A percentile compares a stretch with the other conserved stretches of the same genome.
phyloP scores from a whole-genome alignment of 2,329 filamentous ascomycete species.

The Fusarium proliferatum region DNA sequence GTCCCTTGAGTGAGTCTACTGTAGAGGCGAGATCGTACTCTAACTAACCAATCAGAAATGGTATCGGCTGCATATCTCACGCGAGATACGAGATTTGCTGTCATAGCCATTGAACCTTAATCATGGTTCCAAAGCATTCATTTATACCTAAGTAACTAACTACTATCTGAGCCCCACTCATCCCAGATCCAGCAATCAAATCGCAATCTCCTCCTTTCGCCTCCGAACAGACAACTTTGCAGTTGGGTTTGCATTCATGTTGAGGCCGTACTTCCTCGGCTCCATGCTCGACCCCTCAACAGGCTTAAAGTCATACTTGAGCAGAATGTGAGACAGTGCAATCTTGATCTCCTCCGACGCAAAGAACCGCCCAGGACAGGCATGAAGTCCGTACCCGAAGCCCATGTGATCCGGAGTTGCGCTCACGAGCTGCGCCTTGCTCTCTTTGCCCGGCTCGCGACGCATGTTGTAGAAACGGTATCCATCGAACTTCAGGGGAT shows the following conservation, averaged over 20 bases:
- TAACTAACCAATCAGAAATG: too few species aligned
- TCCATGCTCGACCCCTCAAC: background rate
- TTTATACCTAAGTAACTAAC: too few species aligned
- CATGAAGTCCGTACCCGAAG: background rate
- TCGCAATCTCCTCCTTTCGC: background rate
- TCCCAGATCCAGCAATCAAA: background rate
- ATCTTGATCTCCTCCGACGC: background rate
- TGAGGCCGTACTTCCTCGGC: background rate
- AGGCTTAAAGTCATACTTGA: background rate
- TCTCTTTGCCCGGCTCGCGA: background rate
- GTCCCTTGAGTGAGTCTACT: fast-evolving
- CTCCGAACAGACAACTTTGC: background rate
- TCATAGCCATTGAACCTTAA: background rate
- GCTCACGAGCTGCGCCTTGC: background rate
- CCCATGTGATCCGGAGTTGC: background rate
- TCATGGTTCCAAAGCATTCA: background rate
- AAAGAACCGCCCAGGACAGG: background rate
- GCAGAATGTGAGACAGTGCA: background rate
- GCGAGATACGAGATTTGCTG: fast-evolving
- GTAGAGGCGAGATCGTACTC: background rate
- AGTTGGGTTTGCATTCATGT: background rate
- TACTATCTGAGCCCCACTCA: background rate
- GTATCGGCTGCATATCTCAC: too few species aligned
- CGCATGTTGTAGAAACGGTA: background rate
- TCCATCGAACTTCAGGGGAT: background rate